Evolutionary conservation across 2,329 filamentous ascomycete species (phyloP).

Genomic region (Cytospora piceae): DNA sequence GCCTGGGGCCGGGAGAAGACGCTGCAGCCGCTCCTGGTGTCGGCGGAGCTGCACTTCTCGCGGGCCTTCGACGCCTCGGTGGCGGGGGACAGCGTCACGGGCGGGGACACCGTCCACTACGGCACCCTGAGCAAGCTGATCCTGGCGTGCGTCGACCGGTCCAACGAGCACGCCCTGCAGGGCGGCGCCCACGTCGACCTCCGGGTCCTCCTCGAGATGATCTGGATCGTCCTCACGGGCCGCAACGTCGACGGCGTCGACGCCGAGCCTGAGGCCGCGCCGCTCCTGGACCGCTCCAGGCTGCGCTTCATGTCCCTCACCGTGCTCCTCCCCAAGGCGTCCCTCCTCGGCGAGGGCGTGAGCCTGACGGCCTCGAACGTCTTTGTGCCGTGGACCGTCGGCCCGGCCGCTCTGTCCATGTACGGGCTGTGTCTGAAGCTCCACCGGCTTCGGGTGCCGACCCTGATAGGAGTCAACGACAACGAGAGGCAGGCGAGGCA

Average conservation of each 20-base stretch:
- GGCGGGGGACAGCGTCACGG: conserved; percentile 58
- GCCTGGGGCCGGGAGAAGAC: conserved; percentile 67
- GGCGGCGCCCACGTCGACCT: conserved; percentile 32
- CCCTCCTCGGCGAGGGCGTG: conserved; percentile 65
- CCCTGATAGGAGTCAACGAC: conserved; percentile 71
- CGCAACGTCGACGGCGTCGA: conserved; percentile 39
- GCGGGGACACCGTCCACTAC: conserved; percentile 76
- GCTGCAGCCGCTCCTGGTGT: conserved; percentile 65
- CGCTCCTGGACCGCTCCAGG: conserved; percentile 42
- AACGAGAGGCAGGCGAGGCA: conserved; percentile 72
- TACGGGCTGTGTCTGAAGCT: conserved; percentile 51
- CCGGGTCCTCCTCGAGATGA: conserved; percentile 41
- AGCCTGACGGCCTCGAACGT: conserved; percentile 53
- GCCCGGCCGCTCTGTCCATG: conserved; percentile 31
- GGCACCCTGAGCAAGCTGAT: conserved; percentile 71
- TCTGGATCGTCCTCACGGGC: conserved; percentile 46
- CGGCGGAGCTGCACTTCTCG: conserved; percentile 60
- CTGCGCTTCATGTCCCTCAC: conserved; percentile 56
- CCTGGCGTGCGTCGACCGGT: conserved; percentile 46
- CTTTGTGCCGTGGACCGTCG: conserved; percentile 40
- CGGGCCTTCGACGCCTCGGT: conserved; percentile 62
- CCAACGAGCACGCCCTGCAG: conserved; percentile 25
- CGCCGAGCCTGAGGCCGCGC: conserved; percentile 37
- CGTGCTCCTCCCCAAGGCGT: conserved; percentile 68
- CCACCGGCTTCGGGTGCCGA: conserved; percentile 64